These are phyloP conservation scores for Helicocarpus griseus DNA, from an alignment of 2,329 filamentous ascomycete genomes.

Conservation along the genomic window DNA sequence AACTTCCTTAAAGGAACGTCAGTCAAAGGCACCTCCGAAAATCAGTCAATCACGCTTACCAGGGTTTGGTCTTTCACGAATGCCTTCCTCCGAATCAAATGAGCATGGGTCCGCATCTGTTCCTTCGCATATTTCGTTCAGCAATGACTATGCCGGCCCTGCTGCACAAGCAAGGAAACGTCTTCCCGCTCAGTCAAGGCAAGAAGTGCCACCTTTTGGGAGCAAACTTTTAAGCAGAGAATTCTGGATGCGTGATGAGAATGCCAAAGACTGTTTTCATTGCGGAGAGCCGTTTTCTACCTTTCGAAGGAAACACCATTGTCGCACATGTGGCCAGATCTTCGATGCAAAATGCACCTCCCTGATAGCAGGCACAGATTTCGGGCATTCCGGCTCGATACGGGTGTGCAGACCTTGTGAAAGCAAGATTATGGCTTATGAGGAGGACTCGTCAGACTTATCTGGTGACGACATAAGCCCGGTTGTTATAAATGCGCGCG, in stretches of 20 bases:
- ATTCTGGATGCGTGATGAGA: slow-evolving; percentile 99
- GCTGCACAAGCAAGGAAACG: slow-evolving; percentile 8
- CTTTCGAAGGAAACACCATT: slow-evolving; percentile 93
- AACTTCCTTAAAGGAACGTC: slow-evolving; percentile 17
- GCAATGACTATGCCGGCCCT: slow-evolving; percentile 11
- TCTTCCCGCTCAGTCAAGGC: slow-evolving; percentile 17
- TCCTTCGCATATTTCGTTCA: slow-evolving; percentile 22
- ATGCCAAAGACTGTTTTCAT: slow-evolving; percentile 91
- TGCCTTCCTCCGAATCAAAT: slow-evolving; percentile 33
- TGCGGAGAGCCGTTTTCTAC: slow-evolving; percentile 86
- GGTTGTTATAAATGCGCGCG: slow-evolving; percentile 52
- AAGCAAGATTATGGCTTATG: slow-evolving; percentile 77
- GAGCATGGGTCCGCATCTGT: slow-evolving; percentile 34
- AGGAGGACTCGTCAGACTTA: slow-evolving; percentile 86
- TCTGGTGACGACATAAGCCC: slow-evolving; percentile 62
- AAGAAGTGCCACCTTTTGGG: slow-evolving; percentile 54
- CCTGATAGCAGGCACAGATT: slow-evolving; percentile 76
- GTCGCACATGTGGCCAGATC: slow-evolving; percentile 89
- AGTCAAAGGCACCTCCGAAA: slow-evolving; percentile 27
- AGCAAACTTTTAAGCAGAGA: slow-evolving; percentile 86
- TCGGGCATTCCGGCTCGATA: slow-evolving; percentile 74
- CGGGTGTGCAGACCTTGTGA: slow-evolving; percentile 91
- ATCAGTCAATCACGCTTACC: slow-evolving; percentile 38
- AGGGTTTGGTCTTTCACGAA: slow-evolving; percentile 32
- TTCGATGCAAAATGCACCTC: slow-evolving; percentile 95